Base-by-base conservation (phyloP, 306 rosid genomes). In the Abrus precatorius region DNA sequence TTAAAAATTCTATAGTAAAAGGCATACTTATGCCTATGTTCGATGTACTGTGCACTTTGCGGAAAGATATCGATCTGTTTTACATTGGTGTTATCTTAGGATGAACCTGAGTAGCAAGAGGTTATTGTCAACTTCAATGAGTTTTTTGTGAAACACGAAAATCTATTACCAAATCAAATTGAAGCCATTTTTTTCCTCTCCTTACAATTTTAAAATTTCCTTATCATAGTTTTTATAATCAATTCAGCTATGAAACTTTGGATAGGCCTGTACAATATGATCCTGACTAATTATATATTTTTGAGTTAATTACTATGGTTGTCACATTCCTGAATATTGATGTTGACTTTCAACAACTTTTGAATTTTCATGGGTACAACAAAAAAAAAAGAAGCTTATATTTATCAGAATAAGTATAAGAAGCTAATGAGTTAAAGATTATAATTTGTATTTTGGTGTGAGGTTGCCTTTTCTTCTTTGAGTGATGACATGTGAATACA, bases 41-140 rank as follows among this genome's bases (percentile, higher is more conserved):
- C 78, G 3, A n/a, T 52, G 9, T 70, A 32, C 59, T 38, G 30
- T 60, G 69, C 32, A 60, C 69, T 52, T n/a, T 11, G 12, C 20
- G 73, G 52, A 69, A 75, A 59, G 34, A 9, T 71, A 75, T 27
- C 54, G 55, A 54, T 52, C 55, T 54, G 44, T 64, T 83, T 5
- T 32, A 64, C 12, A 61, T 41, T 69, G 28, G 14, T 61, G 47
- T 59, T 27, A 65, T 33, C 38, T 69, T 34, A 32, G 47, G 7
- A 65, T 59, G 71, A 75, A 43, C 50, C 69, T 66, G n/a, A 30
- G 75, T 64, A 3, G 49, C 45, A 73, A 64, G 66, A 74, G 62
- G 27, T 69, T 67, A 62, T 81, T 68, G 36, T 36, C 76, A 67
- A 66, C 12, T 82, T 68, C 69, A 70, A 28, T 47, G 40, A 32